phyloP scores from a whole-genome alignment of 768 basidiomycete species.

The Boletus rubescentipes region DNA sequence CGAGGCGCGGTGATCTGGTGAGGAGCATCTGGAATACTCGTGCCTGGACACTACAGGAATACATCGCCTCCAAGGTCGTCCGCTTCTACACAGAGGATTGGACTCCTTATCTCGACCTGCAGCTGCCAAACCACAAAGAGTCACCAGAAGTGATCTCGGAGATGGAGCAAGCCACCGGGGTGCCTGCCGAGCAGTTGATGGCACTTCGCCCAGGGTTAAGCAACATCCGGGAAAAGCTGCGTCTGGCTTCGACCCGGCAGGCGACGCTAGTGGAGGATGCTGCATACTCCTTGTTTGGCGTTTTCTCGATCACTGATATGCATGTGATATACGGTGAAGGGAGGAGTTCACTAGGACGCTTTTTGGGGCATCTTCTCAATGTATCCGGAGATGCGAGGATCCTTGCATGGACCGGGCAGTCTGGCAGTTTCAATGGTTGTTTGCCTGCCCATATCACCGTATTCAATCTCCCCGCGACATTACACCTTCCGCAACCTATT shows the following conservation, averaged over 20 bases:
- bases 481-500: not conserved
- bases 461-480: not conserved
- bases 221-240: not conserved
- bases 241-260: not conserved
- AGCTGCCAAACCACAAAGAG: not conserved
- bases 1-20: not conserved
- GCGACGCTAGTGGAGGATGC: not conserved
- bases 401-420: not conserved
- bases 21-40: conserved; percentile 11
- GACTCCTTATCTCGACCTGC: not conserved
- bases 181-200: not conserved
- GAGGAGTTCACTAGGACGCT: not conserved
- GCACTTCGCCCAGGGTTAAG: not conserved
- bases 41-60: not conserved
- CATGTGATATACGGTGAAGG: not conserved
- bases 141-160: not conserved
- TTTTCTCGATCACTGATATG: not conserved
- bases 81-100: not conserved
- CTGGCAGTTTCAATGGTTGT: not conserved
- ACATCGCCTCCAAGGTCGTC: not conserved
- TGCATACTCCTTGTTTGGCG: not conserved
- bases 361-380: not conserved
- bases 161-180: not conserved
- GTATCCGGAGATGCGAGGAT: not conserved
- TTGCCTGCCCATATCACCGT: not conserved